A percentile compares a stretch with the other conserved stretches of the same genome.
Conservation (phyloP, 305 asterid genomes). For the Stenogyne calaminthoides region DNA sequence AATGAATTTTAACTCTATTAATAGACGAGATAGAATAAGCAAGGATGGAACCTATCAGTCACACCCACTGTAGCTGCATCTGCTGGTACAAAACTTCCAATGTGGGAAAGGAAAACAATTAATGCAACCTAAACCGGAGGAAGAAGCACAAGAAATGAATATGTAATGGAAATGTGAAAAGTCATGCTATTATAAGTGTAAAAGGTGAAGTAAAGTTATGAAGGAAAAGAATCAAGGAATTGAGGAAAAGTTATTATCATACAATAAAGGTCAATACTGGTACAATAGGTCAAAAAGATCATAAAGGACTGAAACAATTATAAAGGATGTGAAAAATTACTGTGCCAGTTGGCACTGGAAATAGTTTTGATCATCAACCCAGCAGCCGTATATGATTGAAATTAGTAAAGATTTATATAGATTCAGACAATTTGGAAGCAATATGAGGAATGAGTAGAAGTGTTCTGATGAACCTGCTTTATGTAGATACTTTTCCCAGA, state of each 20-base stretch:
- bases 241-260: conserved; percentile 9
- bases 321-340: not conserved
- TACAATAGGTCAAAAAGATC: conserved; percentile 13
- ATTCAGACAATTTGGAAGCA: conserved; percentile 25
- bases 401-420: conserved; percentile 17
- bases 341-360: conserved; percentile 8
- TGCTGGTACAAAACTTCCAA: conserved; percentile 98
- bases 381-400: conserved; percentile 20
- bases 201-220: not conserved
- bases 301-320: conserved; percentile 8
- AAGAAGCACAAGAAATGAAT: conserved; percentile 15
- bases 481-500: conserved; percentile 94
- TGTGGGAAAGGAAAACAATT: conserved; percentile 93
- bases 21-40: conserved; percentile 19
- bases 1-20: no score
- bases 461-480: conserved; percentile 68
- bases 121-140: conserved; percentile 75
- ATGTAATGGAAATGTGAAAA: not conserved
- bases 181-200: not conserved
- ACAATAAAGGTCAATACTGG: not conserved
- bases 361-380: conserved; percentile 14
- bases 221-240: conserved; percentile 10
- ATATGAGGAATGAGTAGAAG: not conserved
- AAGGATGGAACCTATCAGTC: conserved; percentile 73
- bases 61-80: conserved; percentile 95